Evolutionary conservation across 2,329 filamentous ascomycete species (phyloP).

Genomic region (Falciphora oryzae): DNA sequence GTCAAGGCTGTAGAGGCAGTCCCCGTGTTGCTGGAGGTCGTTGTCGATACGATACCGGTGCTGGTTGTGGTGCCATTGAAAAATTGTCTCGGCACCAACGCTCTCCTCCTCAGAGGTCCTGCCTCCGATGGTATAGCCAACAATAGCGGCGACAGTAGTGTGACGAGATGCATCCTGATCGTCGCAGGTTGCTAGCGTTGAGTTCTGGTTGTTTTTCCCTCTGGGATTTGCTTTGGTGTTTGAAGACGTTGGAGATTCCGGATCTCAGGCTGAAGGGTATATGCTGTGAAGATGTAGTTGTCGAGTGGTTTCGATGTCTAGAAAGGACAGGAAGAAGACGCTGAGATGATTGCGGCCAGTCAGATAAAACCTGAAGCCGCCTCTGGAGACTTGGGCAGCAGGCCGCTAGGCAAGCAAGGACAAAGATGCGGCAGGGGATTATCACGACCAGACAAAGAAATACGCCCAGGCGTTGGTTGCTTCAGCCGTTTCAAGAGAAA

Average conservation of each 20-base stretch:
- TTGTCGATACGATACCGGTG: background rate
- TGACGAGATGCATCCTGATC: background rate
- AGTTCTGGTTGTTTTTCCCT: background rate
- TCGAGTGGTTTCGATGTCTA: background rate
- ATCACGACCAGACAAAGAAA: background rate
- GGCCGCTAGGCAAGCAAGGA: background rate
- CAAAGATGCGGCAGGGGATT: background rate
- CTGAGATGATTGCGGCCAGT: no score
- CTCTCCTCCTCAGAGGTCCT: background rate
- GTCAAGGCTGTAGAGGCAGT: background rate
- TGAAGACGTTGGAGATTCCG: background rate
- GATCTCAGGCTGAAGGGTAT: background rate
- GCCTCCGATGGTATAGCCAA: background rate
- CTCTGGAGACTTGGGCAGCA: no score
- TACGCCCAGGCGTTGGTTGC: no score
- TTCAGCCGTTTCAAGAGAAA: no score
- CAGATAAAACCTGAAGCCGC: background rate
- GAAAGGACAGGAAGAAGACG: background rate
- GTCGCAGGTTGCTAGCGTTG: background rate
- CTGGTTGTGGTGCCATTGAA: background rate
- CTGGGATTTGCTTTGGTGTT: background rate
- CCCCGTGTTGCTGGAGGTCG: background rate
- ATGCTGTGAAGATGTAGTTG: background rate
- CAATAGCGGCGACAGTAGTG: constrained; percentile 4
- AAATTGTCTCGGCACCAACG: background rate